phyloP scores from a whole-genome alignment of 768 basidiomycete species.

The Russula sp. region DNA sequence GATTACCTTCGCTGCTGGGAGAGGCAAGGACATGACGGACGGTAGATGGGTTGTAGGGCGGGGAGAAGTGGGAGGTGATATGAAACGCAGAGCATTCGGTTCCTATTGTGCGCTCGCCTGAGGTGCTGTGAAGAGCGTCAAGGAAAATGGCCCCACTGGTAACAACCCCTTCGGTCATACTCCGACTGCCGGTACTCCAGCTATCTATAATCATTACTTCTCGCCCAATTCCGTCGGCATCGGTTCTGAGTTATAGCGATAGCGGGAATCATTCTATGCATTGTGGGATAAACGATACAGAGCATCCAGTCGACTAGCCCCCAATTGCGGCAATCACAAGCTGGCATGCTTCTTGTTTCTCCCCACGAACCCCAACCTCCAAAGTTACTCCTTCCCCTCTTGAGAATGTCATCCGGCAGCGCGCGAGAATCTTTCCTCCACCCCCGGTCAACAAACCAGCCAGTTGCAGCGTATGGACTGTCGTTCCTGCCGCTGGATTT shows the following conservation, averaged over 20 bases:
- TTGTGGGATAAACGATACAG: not conserved
- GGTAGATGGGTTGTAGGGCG: conserved; percentile 2
- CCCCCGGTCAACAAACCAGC: conserved; percentile 90
- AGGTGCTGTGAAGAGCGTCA: not conserved
- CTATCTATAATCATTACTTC: conserved; percentile 2
- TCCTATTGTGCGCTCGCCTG: conserved; percentile 4
- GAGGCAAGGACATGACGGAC: conserved; percentile 41
- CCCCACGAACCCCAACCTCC: conserved; percentile 87
- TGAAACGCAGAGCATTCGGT: conserved; percentile 24
- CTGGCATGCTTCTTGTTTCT: conserved; percentile 80
- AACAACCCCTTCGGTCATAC: not conserved
- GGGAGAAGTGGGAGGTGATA: conserved; percentile 2
- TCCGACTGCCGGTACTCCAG: conserved; percentile 12
- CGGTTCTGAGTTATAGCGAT: conserved; percentile 2
- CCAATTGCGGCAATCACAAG: conserved; percentile 90
- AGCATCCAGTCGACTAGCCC: conserved; percentile 42
- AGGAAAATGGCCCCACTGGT: not conserved
- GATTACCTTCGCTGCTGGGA: conserved; percentile 83
- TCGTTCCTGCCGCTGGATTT: conserved; percentile 62
- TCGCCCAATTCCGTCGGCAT: conserved; percentile 26
- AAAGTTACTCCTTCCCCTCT: conserved; percentile 88
- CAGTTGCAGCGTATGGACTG: conserved; percentile 92
- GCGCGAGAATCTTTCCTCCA: conserved; percentile 92
- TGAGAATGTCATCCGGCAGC: conserved; percentile 94
- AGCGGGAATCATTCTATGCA: not conserved